Percentiles rank a stretch among this genome's conserved stretches.
These are phyloP conservation scores for Ceratobasidium sp. DNA, from an alignment of 1,284 basidiomycete species.

Conservation along the genomic window DNA sequence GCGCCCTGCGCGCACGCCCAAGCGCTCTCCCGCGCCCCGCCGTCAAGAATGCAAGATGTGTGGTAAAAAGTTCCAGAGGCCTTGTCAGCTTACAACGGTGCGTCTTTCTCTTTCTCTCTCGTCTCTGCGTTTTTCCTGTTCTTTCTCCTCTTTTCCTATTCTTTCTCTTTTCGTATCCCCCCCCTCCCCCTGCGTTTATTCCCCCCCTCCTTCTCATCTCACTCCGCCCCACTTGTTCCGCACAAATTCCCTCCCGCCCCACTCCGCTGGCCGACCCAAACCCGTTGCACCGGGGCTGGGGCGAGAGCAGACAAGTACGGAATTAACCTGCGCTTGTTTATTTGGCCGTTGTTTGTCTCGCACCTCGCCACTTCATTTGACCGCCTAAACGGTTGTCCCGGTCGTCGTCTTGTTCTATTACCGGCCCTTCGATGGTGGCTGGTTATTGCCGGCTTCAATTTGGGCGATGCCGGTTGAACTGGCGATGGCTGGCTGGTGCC, in stretches of 20 bases:
- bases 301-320: background rate
- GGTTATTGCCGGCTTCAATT: background rate
- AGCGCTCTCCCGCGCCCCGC: slow-evolving; percentile 25
- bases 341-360: background rate
- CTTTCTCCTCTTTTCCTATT: background rate
- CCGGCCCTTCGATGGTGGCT: too few species aligned
- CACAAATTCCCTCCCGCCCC: too few species aligned
- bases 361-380: slow-evolving; percentile 5
- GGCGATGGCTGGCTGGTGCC: too few species aligned
- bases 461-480: background rate
- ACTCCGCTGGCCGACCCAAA: too few species aligned
- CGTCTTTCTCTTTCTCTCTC: background rate
- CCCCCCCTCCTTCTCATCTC: too few species aligned
- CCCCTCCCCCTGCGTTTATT: too few species aligned
- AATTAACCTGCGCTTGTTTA: slow-evolving; percentile 21
- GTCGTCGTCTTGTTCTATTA: too few species aligned
- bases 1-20: slow-evolving; percentile 13
- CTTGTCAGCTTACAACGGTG: slow-evolving; percentile 35
- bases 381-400: background rate
- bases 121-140: background rate
- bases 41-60: slow-evolving; percentile 35
- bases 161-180: background rate
- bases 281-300: too few species aligned
- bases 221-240: too few species aligned
- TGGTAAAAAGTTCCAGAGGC: slow-evolving; percentile 41